Base-by-base conservation (phyloP, 2,329 filamentous ascomycete genomes). In the Calonectria hawksworthii region DNA sequence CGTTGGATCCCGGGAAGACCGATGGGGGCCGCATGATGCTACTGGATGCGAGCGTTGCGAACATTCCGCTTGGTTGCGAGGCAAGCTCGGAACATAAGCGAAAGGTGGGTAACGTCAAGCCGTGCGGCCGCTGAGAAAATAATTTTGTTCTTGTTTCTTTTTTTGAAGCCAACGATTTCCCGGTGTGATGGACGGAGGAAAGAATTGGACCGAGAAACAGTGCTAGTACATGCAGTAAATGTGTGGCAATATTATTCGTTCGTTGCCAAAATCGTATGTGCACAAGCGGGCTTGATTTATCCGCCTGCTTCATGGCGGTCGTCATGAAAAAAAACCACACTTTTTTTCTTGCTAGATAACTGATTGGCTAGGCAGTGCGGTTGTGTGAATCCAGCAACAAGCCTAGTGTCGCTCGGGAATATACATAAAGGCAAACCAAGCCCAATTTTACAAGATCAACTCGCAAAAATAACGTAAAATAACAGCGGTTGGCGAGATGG, bases 121-220 rank as follows among this genome's bases (percentile, higher is more conserved):
- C 41, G 26, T 32, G 30, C 18, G 26, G 36, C 34, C 23, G 56
- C 26, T 41, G 41, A 21, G 34, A 9, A 63, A 10, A 18, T 18
- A 2, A 23, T 63, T 3, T 26, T 63, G 4, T 41, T 14, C n/a
- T 34, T 54, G 0, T 10, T 21, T 34, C 3, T 56, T n/a, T n/a
- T n/a, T 56, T 11, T 32, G n/a, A 28, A 30, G 26, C 21, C 16
- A 11, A 21, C 32, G 6, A 7, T n/a, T 30, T 18, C 30, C 18
- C 18, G 28, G 56, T 13, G 34, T 41, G 23, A 61, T 61, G 64
- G 64, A 34, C 34, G 64, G 64, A 68, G 28, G 28, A 23, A 41
- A 63, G 34, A 63, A 63, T 73, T 59, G 41, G 56, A 21, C 72
- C 66, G 72, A 61, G 51, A 4, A 26, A 9, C 13, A 38, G 10